Conservation (phyloP, 2,329 filamentous ascomycete species). For the Botrytis tulipae region DNA sequence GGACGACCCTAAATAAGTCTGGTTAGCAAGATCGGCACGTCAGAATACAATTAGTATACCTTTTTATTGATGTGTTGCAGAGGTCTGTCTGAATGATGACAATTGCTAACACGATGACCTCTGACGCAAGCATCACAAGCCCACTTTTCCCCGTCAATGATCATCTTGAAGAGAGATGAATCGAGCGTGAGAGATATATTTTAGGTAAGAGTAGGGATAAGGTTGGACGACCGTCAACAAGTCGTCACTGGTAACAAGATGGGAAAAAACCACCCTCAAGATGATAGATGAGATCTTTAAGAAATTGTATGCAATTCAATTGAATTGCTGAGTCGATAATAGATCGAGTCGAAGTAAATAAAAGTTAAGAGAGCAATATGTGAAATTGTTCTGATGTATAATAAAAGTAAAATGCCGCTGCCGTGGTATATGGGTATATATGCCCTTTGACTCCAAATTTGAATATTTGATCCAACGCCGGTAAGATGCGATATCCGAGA, state of each 20-base stretch:
- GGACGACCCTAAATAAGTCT: constrained; percentile 64
- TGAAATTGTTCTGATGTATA: constrained; percentile 13
- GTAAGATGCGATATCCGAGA: constrained; percentile 31
- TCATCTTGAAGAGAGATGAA: constrained; percentile 51
- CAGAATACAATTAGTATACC: constrained; percentile 27
- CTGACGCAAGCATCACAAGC: constrained; percentile 91
- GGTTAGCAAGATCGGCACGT: constrained; percentile 12
- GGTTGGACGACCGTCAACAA: constrained; percentile 32
- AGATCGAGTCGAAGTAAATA: constrained; percentile 36
- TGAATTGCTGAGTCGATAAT: constrained; percentile 39
- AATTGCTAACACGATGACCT: constrained; percentile 98
- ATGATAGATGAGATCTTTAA: constrained; percentile 26
- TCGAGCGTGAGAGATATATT: constrained; percentile 27
- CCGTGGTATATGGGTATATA: constrained; percentile 35
- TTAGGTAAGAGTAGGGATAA: neutral
- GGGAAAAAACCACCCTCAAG: constrained; percentile 33
- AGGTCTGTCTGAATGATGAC: constrained; percentile 89
- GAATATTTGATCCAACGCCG: constrained; percentile 31
- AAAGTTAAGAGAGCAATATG: constrained; percentile 21
- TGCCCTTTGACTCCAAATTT: constrained; percentile 31
- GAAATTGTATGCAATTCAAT: constrained; percentile 34
- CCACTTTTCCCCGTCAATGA: constrained; percentile 94
- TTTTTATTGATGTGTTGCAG: constrained; percentile 97
- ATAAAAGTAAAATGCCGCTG: constrained; percentile 26
- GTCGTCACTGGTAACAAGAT: constrained; percentile 11